These are phyloP conservation scores for Myxozyma neotropica DNA, from an alignment of 805 yeast genomes.

Conservation along the genomic window DNA sequence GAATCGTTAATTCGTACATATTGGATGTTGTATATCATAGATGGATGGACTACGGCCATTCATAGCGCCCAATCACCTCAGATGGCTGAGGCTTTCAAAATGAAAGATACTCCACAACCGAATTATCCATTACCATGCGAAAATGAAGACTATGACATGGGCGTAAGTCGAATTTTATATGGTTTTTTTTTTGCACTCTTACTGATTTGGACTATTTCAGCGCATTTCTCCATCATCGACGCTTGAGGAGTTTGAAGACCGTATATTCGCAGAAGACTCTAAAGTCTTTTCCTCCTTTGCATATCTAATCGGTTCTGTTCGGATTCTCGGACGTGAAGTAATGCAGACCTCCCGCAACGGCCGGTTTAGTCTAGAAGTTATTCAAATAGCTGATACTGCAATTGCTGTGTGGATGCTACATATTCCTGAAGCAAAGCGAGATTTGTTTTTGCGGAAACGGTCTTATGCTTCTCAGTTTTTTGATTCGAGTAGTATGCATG, in stretches of 20 bases:
- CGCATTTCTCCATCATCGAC: constrained; percentile 9
- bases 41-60: constrained; percentile 13
- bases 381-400: constrained; percentile 8
- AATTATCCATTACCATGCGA: constrained; percentile 22
- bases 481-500: neutral
- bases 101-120: neutral
- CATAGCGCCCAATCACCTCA: neutral
- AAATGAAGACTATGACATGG: constrained; percentile 10
- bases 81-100: neutral
- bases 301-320: constrained; percentile 17
- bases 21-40: constrained; percentile 25
- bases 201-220: neutral
- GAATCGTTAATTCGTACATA: constrained; percentile 23
- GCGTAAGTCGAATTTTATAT: constrained; percentile 10
- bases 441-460: neutral
- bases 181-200: neutral
- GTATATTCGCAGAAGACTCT: constrained; percentile 3
- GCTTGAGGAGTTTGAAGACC: constrained; percentile 14
- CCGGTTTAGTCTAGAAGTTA: neutral
- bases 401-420: constrained; percentile 18
- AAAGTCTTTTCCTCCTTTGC: constrained; percentile 20
- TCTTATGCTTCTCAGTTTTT: constrained; percentile 1
- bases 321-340: constrained; percentile 1
- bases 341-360: neutral
- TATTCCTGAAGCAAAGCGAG: constrained; percentile 16